Conservation (phyloP, 495 filamentous ascomycete species). For the Talaromyces borbonicus region DNA sequence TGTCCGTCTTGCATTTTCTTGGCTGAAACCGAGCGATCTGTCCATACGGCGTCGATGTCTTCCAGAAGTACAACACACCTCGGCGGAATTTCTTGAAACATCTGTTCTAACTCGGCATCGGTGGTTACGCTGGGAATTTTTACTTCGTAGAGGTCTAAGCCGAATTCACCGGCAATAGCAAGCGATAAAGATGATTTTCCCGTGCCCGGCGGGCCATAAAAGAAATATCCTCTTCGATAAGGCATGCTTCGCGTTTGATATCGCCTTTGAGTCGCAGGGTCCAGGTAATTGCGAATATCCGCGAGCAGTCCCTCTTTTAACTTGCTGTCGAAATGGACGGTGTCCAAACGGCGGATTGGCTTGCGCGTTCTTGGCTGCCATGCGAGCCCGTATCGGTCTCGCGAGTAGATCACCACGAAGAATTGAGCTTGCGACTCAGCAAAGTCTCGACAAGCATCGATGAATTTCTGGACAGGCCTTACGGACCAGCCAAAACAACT, state of each 20-base stretch:
- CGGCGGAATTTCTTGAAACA: slow-evolving; percentile 47
- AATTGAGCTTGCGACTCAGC: slow-evolving; percentile 3
- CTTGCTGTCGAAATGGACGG: slow-evolving; percentile 67
- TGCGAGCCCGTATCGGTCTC: slow-evolving; percentile 6
- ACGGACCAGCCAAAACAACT: slow-evolving; percentile 6
- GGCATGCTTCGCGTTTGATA: slow-evolving; percentile 50
- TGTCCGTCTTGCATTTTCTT: neutral
- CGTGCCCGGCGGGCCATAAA: slow-evolving; percentile 59
- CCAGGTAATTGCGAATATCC: slow-evolving; percentile 9
- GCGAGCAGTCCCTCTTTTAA: slow-evolving; percentile 60
- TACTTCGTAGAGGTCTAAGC: slow-evolving; percentile 52
- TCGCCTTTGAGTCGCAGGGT: slow-evolving; percentile 12
- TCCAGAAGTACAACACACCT: slow-evolving; percentile 57
- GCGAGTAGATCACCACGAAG: slow-evolving; percentile 4
- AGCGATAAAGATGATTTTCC: slow-evolving; percentile 55
- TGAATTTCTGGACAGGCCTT: slow-evolving; percentile 1
- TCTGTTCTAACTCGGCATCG: slow-evolving; percentile 28
- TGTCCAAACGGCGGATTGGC: slow-evolving; percentile 54
- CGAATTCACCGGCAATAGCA: slow-evolving; percentile 45
- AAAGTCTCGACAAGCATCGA: slow-evolving; percentile 5
- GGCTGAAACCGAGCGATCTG: neutral
- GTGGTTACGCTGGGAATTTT: slow-evolving; percentile 14
- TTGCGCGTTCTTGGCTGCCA: slow-evolving; percentile 5
- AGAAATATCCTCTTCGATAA: slow-evolving; percentile 51
- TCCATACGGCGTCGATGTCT: slow-evolving; percentile 48